phyloP scores from a whole-genome alignment of 2,329 filamentous ascomycete genomes.

The Penicillium paneum region DNA sequence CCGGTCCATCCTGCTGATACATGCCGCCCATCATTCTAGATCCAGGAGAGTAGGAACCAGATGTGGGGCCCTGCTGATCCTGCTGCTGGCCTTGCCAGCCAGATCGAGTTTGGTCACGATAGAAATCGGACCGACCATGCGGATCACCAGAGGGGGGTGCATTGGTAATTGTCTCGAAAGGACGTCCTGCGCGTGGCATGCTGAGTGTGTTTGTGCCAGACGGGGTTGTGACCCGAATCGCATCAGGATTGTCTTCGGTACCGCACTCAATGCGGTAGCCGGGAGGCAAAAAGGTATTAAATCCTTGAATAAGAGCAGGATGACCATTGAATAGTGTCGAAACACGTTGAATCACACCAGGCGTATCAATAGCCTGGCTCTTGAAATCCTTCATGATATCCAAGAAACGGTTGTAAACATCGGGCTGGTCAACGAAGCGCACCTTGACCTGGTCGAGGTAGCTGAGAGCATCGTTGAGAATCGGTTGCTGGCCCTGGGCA shows the following conservation, averaged over 20 bases:
- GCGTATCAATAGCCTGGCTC: slow-evolving; percentile 96
- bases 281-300: slow-evolving; percentile 94
- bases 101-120: slow-evolving; percentile 37
- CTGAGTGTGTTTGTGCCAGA: slow-evolving; percentile 96
- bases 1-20: slow-evolving; percentile 37
- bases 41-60: slow-evolving; percentile 43
- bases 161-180: slow-evolving; percentile 35
- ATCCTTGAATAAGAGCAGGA: slow-evolving; percentile 91
- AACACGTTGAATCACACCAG: slow-evolving; percentile 93
- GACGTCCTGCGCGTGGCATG: slow-evolving; percentile 52
- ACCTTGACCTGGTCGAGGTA: slow-evolving; percentile 99
- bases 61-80: slow-evolving; percentile 28
- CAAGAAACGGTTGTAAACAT: slow-evolving; percentile 94
- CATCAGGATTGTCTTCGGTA: slow-evolving; percentile 87
- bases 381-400: slow-evolving; percentile 99
- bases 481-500: slow-evolving; percentile 78
- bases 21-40: slow-evolving; percentile 38
- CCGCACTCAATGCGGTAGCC: slow-evolving; percentile 97
- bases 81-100: slow-evolving; percentile 37
- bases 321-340: slow-evolving; percentile 95
- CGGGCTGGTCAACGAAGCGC: slow-evolving; percentile 92
- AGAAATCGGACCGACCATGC: slow-evolving; percentile 39
- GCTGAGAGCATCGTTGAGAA: slow-evolving; percentile 79
- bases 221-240: slow-evolving; percentile 92
- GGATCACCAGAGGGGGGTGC: slow-evolving; percentile 30